These are phyloP conservation scores for Lentinula sp. DNA, from an alignment of 768 basidiomycete genomes.

Conservation along the genomic window DNA sequence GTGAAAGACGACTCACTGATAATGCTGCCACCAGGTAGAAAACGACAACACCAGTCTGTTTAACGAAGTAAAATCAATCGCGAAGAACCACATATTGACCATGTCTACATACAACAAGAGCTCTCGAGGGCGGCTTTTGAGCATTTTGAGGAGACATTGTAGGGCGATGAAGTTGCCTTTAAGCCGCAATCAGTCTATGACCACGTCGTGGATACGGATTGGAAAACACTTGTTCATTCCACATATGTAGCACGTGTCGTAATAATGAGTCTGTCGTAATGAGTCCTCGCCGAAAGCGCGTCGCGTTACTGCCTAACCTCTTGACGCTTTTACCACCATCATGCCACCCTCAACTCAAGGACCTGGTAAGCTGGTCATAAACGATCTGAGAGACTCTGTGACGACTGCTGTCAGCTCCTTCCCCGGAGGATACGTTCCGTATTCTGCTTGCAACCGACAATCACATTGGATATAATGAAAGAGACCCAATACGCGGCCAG, in stretches of 20 bases:
- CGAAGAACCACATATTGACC: not conserved
- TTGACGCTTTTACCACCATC: not conserved
- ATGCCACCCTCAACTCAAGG: slow-evolving; percentile 28
- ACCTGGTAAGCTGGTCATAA: slow-evolving; percentile 24
- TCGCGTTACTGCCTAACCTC: not conserved
- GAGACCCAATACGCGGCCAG: slow-evolving; percentile 90
- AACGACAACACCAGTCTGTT: slow-evolving; percentile 63
- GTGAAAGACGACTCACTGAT: slow-evolving; percentile 49
- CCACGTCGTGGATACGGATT: not conserved
- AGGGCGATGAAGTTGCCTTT: not conserved
- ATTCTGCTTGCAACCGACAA: slow-evolving; percentile 95
- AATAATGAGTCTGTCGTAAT: not conserved
- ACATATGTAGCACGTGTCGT: not conserved
- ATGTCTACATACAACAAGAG: slow-evolving; percentile 35
- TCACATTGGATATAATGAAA: slow-evolving; percentile 91
- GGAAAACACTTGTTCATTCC: slow-evolving; percentile 3
- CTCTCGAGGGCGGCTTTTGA: slow-evolving; percentile 29
- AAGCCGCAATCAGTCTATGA: not conserved
- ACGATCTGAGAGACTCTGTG: slow-evolving; percentile 1
- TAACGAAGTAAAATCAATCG: slow-evolving; percentile 4
- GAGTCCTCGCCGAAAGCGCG: not conserved
- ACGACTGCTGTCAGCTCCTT: slow-evolving; percentile 26
- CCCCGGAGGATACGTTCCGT: slow-evolving; percentile 57
- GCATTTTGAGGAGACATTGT: slow-evolving; percentile 22
- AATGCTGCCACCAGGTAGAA: slow-evolving; percentile 91